A percentile compares a stretch with the other conserved stretches of the same genome.
These are phyloP conservation scores for Podospora tetraspora DNA, from an alignment of 495 filamentous ascomycete genomes.

Conservation along the genomic window DNA sequence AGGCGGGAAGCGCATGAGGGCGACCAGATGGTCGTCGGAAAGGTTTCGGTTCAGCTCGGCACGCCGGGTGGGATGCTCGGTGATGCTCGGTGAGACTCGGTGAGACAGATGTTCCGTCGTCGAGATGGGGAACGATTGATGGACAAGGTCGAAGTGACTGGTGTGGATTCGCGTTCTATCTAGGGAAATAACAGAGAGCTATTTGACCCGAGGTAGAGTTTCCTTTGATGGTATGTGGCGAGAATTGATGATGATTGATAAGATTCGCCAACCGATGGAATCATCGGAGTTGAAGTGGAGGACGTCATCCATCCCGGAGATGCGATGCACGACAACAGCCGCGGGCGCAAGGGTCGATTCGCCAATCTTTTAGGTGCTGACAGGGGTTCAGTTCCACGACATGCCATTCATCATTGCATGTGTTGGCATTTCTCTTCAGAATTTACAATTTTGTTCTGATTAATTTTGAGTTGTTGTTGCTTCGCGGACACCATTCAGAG, in stretches of 20 bases:
- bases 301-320: background rate
- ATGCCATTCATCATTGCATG: background rate
- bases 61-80: background rate
- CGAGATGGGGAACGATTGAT: background rate
- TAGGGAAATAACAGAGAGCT: background rate
- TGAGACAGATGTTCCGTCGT: background rate
- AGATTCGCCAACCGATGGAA: background rate
- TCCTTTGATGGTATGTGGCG: background rate
- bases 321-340: conserved; percentile 2
- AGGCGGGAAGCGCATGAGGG: conserved; percentile 28
- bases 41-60: conserved; percentile 3
- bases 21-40: background rate
- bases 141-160: background rate
- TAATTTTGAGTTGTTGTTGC: background rate
- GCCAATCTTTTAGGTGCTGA: background rate
- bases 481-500: background rate
- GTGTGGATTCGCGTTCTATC: background rate
- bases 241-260: background rate
- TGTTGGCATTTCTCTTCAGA: background rate
- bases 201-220: background rate
- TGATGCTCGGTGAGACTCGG: background rate
- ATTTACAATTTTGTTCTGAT: background rate
- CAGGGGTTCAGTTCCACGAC: background rate
- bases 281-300: background rate
- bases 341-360: background rate